Conservation (phyloP, 352 stramenopile species). For the Globisporangium carolinianum region DNA sequence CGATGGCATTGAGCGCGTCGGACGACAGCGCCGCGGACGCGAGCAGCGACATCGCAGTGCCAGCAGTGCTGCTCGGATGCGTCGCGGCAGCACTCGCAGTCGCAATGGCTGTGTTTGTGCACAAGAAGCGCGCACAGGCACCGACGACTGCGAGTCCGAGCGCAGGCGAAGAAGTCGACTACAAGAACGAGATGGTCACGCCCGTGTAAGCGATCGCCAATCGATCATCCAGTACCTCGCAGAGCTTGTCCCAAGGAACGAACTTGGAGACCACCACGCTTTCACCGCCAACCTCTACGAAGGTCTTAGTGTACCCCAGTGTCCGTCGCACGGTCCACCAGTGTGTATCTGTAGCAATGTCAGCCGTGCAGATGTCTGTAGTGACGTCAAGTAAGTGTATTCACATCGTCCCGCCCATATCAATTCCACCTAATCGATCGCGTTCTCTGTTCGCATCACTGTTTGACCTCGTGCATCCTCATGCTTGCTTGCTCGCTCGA, state of each 20-base stretch:
- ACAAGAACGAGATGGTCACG: constrained; percentile 19
- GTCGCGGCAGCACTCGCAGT: constrained; percentile 13
- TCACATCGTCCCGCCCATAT: too few species aligned
- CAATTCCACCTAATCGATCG: too few species aligned
- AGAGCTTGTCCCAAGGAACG: neutral
- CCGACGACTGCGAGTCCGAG: constrained; percentile 3
- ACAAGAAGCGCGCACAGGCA: constrained; percentile 10
- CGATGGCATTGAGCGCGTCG: too few species aligned
- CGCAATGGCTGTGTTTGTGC: constrained; percentile 8
- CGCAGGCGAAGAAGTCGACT: constrained; percentile 6
- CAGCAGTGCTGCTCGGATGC: constrained; percentile 8
- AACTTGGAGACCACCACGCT: neutral
- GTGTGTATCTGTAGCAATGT: too few species aligned
- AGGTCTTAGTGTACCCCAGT: too few species aligned
- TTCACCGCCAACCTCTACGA: neutral
- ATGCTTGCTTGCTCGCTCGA: too few species aligned
- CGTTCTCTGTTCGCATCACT: too few species aligned
- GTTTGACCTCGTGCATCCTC: too few species aligned
- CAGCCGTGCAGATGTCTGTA: too few species aligned
- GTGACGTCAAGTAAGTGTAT: too few species aligned
- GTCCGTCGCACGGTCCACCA: too few species aligned
- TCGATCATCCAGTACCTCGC: neutral
- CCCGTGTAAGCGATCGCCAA: constrained; percentile 9
- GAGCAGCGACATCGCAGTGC: constrained; percentile 5
- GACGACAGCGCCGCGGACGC: neutral